phyloP scores from a whole-genome alignment of 2,329 filamentous ascomycete genomes.

The Fusarium chlamydosporum region DNA sequence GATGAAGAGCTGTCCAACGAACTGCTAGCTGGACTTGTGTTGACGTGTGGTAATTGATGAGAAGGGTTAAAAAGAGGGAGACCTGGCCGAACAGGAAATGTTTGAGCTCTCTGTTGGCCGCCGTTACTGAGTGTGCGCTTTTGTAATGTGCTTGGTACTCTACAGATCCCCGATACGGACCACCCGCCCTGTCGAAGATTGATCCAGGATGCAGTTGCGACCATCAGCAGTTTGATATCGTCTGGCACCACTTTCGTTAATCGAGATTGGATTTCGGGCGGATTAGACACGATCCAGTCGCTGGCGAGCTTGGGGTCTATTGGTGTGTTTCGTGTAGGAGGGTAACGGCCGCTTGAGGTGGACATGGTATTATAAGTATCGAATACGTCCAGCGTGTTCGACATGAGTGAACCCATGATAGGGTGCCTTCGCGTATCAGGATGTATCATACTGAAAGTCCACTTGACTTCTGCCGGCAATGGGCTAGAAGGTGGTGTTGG shows the following conservation, averaged over 20 bases:
- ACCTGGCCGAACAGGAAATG: slow-evolving; percentile 41
- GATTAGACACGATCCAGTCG: slow-evolving; percentile 43
- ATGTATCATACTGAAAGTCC: slow-evolving; percentile 83
- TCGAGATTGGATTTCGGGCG: slow-evolving; percentile 50
- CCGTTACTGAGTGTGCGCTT: slow-evolving; percentile 46
- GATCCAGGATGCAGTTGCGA: slow-evolving; percentile 58
- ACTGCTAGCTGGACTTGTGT: slow-evolving; percentile 41
- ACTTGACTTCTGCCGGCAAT: slow-evolving; percentile 65
- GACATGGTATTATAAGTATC: slow-evolving; percentile 75
- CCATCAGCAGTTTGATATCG: slow-evolving; percentile 56
- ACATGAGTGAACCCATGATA: slow-evolving; percentile 77
- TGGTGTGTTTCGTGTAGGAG: slow-evolving; percentile 59
- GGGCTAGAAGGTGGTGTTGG: slow-evolving; percentile 46
- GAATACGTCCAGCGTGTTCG: slow-evolving; percentile 75
- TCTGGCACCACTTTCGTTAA: slow-evolving; percentile 52
- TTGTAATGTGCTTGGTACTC: slow-evolving; percentile 47
- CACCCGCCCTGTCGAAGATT: slow-evolving; percentile 56
- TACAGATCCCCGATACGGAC: slow-evolving; percentile 53
- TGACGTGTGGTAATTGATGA: slow-evolving; percentile 32
- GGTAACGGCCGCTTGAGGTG: slow-evolving; percentile 63
- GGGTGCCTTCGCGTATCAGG: slow-evolving; percentile 78
- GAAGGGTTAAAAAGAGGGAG: slow-evolving; percentile 34
- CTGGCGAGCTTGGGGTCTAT: slow-evolving; percentile 42
- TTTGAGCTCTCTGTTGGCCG: slow-evolving; percentile 40
- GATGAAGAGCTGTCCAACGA: slow-evolving; percentile 33